Evolutionary conservation across 1,139 yeast genomes (phyloP).

Genomic region (Meyerozyma smithsonii): DNA sequence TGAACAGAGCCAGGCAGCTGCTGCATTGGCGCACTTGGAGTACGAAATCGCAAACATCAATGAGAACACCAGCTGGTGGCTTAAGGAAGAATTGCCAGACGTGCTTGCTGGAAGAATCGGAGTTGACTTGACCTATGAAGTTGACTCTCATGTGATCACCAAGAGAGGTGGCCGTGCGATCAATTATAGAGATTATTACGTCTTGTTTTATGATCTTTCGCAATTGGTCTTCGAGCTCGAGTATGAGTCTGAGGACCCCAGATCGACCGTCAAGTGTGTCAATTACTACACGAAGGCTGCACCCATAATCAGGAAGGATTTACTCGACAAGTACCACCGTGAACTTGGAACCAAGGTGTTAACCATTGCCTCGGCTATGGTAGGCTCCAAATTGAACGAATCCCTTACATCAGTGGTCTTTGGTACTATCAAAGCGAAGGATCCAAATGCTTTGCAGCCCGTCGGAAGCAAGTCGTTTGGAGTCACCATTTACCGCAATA

Average conservation of each 20-base stretch:
- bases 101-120: constrained; percentile 40
- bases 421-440: constrained; percentile 4
- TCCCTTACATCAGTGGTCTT: constrained; percentile 23
- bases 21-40: constrained; percentile 22
- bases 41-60: constrained; percentile 30
- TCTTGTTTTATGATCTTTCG: constrained; percentile 69
- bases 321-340: constrained; percentile 47
- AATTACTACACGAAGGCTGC: constrained; percentile 39
- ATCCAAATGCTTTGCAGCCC: constrained; percentile 28
- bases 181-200: constrained; percentile 61
- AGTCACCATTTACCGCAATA: constrained; percentile 54
- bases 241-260: constrained; percentile 54
- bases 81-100: constrained; percentile 56
- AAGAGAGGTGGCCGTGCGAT: constrained; percentile 56
- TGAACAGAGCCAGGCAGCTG: constrained; percentile 30
- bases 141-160: constrained; percentile 50
- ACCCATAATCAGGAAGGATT: constrained; percentile 45
- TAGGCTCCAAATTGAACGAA: constrained; percentile 30
- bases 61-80: constrained; percentile 59
- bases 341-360: constrained; percentile 42
- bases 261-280: constrained; percentile 44
- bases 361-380: constrained; percentile 33
- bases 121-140: constrained; percentile 54
- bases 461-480: constrained; percentile 73
- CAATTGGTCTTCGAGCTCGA: constrained; percentile 57